Base-by-base conservation (phyloP, 192 early-diverging fungal species). In the Oehlia diaphana region DNA sequence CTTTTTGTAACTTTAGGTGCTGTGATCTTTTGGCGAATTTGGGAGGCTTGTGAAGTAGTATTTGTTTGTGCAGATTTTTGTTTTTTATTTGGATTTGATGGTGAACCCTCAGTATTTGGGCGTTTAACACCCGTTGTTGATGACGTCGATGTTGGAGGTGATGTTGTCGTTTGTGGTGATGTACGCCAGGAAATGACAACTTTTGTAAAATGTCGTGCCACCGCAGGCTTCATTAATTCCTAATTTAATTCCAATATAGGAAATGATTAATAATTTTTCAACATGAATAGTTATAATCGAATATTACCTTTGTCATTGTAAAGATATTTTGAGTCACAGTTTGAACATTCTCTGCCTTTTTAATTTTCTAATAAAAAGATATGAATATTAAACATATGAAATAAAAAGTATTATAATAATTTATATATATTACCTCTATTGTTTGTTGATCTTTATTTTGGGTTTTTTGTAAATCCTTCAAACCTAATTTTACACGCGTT, bases 401-500 rank as follows among this genome's bases (percentile, higher is more conserved):
- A 28, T 28, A 14, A 53, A 53, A 49, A 16, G 10, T 6, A 23
- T n/a, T n/a, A 72, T n/a, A 9, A 42, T 42, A 8, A 8, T 42
- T 42, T 8, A 42, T 0, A 42, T 37, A 37, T 37, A 42, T 8
- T 47, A 77, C 75, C 31, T 77, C 75, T n/a, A 23, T 21, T 4
- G 63, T 77, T 44, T 77, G 63, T 66, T 61, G 39, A 49, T 77
- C 75, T 47, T 77, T 77, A 44, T 4, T 35, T 28, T 31, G 31
- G 2, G 39, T 63, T 16, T 67, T 77, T 65, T 77, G 63, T 65
- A 77, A 77, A 66, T 77, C 75, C 2, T 65, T 77, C 37, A 77
- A 66, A n/a, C 63, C 14, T 49, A 39, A 19, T 77, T 66, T 77
- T 39, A 77, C 65, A 47, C 75, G 61, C 19, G 35, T 12, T 23